phyloP scores from a whole-genome alignment of 2,329 filamentous ascomycete species.

The Fusarium abutilonis region DNA sequence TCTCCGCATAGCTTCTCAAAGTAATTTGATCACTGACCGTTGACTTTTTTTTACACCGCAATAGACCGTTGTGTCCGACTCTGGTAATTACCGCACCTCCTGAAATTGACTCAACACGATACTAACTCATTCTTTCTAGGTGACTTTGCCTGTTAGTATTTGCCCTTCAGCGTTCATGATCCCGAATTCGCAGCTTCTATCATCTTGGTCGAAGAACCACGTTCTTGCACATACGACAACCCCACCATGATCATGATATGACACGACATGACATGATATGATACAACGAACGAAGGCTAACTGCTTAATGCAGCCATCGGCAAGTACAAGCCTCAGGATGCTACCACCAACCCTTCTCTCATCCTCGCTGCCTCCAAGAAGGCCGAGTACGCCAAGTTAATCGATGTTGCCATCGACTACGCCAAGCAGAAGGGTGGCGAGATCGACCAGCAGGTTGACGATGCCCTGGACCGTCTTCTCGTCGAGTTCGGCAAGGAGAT shows the following conservation, averaged over 20 bases:
- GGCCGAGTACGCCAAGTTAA: constrained; percentile 91
- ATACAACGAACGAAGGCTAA: constrained; percentile 39
- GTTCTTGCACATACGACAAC: constrained; percentile 4
- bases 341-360: constrained; percentile 98
- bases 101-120: constrained; percentile 33
- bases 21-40: constrained; percentile 38
- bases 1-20: not conserved
- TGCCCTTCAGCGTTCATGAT: constrained; percentile 15
- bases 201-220: constrained; percentile 3
- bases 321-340: constrained; percentile 99
- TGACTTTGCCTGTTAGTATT: constrained; percentile 79
- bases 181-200: constrained; percentile 11
- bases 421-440: constrained; percentile 79
- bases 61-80: constrained; percentile 95
- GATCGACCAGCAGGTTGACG: constrained; percentile 85
- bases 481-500: constrained; percentile 99
- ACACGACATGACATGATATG: constrained; percentile 26
- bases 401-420: constrained; percentile 84
- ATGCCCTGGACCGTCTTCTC: constrained; percentile 89
- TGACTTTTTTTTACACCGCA: constrained; percentile 25
- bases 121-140: constrained; percentile 57
- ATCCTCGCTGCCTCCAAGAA: constrained; percentile 99
- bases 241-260: constrained; percentile 24
- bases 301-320: constrained; percentile 76
- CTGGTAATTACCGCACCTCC: constrained; percentile 70